phyloP scores from a whole-genome alignment of 495 filamentous ascomycete genomes.

The Talaromyces borbonicus region DNA sequence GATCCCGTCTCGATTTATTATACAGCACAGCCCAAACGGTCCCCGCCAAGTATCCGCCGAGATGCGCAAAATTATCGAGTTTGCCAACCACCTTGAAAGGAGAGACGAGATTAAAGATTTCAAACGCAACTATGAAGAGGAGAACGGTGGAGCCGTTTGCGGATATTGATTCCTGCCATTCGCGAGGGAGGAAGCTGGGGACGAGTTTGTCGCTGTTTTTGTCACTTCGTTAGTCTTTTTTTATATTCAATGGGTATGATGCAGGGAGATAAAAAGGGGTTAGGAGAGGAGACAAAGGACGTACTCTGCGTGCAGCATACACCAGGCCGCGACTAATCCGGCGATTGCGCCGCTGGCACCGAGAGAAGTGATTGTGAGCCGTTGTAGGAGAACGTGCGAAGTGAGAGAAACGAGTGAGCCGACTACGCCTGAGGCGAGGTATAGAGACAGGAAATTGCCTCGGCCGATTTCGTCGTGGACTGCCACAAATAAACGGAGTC shows the following conservation, averaged over 20 bases:
- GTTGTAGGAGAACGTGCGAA: conserved; percentile 41
- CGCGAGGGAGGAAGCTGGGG: conserved; percentile 31
- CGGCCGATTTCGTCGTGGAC: conserved; percentile 85
- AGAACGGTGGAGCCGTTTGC: conserved; percentile 29
- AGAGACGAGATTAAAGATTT: conserved; percentile 25
- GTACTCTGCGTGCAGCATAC: conserved; percentile 51
- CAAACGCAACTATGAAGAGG: conserved; percentile 26
- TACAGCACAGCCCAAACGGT: conserved; percentile 22
- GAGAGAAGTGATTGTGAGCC: conserved; percentile 43
- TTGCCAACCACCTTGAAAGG: conserved; percentile 16
- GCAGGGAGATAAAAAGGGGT: too few relatives aligned
- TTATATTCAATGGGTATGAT: too few relatives aligned
- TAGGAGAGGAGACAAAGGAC: conserved; percentile 9
- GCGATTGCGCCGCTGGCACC: conserved; percentile 69
- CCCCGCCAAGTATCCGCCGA: conserved; percentile 54
- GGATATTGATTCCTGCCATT: conserved; percentile 24
- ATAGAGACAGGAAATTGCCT: conserved; percentile 72
- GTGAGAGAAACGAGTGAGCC: conserved; percentile 56
- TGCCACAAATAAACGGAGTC: conserved; percentile 11
- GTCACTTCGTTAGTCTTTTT: background rate
- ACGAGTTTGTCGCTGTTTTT: conserved; percentile 34
- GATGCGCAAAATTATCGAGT: conserved; percentile 63
- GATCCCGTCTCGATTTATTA: conserved; percentile 4
- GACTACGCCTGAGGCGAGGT: conserved; percentile 55
- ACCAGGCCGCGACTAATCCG: conserved; percentile 58